A percentile compares a stretch with the other conserved stretches of the same genome.
Evolutionary conservation across 2,329 filamentous ascomycete species (phyloP).

Genomic region (Clarireedia monteithiana): DNA sequence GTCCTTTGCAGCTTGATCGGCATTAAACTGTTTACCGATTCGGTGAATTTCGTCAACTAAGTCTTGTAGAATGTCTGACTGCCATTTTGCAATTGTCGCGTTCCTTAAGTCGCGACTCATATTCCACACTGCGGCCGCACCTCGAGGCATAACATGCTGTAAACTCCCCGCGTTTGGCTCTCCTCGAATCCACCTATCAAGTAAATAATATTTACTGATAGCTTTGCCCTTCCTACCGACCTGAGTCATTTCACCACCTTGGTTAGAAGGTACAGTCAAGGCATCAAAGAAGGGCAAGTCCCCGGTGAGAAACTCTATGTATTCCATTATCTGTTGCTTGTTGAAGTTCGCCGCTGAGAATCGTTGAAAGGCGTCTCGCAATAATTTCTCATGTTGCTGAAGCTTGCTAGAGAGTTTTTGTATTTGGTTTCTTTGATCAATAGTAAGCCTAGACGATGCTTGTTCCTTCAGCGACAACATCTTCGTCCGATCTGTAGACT

Average conservation of each 20-base stretch:
- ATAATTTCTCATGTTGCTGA: slow-evolving; percentile 20
- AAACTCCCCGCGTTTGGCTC: slow-evolving; percentile 36
- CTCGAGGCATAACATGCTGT: slow-evolving; percentile 26
- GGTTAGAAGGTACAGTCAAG: slow-evolving; percentile 40
- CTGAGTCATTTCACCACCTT: slow-evolving; percentile 36
- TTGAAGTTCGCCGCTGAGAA: slow-evolving; percentile 13
- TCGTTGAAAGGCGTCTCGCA: slow-evolving; percentile 18
- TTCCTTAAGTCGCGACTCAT: slow-evolving; percentile 35
- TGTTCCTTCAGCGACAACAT: slow-evolving; percentile 40
- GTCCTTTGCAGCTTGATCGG: slow-evolving; percentile 34
- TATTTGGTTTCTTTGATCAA: slow-evolving; percentile 36
- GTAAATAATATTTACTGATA: slow-evolving; percentile 42
- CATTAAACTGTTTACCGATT: slow-evolving; percentile 35
- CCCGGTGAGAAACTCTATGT: slow-evolving; percentile 44
- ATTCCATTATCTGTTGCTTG: slow-evolving; percentile 31
- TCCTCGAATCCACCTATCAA: slow-evolving; percentile 44
- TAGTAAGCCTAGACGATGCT: slow-evolving; percentile 26
- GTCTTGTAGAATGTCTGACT: slow-evolving; percentile 40
- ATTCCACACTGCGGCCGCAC: slow-evolving; percentile 42
- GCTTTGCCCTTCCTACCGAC: slow-evolving; percentile 40
- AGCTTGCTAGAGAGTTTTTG: slow-evolving; percentile 33
- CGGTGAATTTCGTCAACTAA: slow-evolving; percentile 35
- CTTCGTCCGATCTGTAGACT: slow-evolving; percentile 42
- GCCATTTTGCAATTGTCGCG: slow-evolving; percentile 36
- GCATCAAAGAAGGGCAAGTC: slow-evolving; percentile 47